A percentile compares a stretch with the other conserved stretches of the same genome.
phyloP scores from a whole-genome alignment of 371 early-diverging fungal species.

The Phascolomyces articulosus region DNA sequence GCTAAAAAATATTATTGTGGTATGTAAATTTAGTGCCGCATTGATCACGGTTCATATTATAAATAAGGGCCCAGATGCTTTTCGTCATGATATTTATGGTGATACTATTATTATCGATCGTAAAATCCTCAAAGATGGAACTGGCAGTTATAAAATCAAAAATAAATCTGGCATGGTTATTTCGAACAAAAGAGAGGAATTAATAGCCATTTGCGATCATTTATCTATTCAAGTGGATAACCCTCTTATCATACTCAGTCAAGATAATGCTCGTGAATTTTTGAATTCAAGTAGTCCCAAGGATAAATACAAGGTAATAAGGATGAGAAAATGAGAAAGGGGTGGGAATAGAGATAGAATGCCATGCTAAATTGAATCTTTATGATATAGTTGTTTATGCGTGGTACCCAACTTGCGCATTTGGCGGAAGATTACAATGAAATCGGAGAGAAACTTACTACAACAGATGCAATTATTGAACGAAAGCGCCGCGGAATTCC shows the following conservation, averaged over 20 bases:
- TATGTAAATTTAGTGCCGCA: slow-evolving; percentile 54
- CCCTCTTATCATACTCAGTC: slow-evolving; percentile 90
- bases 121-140: slow-evolving; percentile 68
- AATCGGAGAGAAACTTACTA: slow-evolving; percentile 70
- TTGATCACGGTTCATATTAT: slow-evolving; percentile 74
- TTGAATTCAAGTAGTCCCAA: slow-evolving; percentile 78
- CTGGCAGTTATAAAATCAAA: slow-evolving; percentile 77
- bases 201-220: slow-evolving; percentile 84
- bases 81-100: slow-evolving; percentile 79
- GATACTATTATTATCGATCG: slow-evolving; percentile 84
- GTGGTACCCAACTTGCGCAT: slow-evolving; percentile 85
- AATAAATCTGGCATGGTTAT: slow-evolving; percentile 61
- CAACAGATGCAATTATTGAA: slow-evolving; percentile 57
- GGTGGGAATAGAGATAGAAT: not conserved
- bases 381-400: slow-evolving; percentile 68
- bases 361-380: not conserved
- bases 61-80: slow-evolving; percentile 86
- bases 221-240: slow-evolving; percentile 92
- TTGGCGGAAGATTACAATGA: slow-evolving; percentile 72
- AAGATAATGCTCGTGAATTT: slow-evolving; percentile 93
- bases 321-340: not conserved
- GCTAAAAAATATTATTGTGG: too few relatives aligned
- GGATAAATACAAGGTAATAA: slow-evolving; percentile 78
- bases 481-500: slow-evolving; percentile 66
- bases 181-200: slow-evolving; percentile 80